Evolutionary conservation across 768 basidiomycete genomes (phyloP), one percentile per base, ranked within the genome.

Genomic region (Podaxis sp.): DNA sequence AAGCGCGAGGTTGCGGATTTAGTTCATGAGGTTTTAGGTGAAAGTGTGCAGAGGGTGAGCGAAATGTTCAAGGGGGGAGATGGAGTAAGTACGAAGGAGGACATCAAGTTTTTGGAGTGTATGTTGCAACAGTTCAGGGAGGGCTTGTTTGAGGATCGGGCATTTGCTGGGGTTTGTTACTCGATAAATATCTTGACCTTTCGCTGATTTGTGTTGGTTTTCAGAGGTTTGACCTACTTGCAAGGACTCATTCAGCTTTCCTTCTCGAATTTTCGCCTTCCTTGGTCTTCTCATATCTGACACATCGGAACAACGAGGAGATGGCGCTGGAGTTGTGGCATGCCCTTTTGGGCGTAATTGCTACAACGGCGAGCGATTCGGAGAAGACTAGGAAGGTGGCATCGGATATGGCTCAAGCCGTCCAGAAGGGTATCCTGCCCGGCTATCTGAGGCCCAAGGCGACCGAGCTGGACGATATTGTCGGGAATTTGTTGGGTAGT

Each of bases 121-220:
- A 72, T 88, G 37, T 66, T 90, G 46, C 76, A 80, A 10, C 75
- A 78, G 4, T 89, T 90, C 64, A 82, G 82, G 2, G 71, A 77
- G 6, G 72, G 76, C 0, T 67, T 90, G 13, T 87, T 88, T 62
- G 63, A 73, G 1, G 78, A 86, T 44, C 65, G 40, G 4, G 64
- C 69, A 5, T 76, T 86, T 50, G 69, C 82, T 4, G 65, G 76
- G 70, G 87, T 88, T 66, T 48, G 79, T 72, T 24, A n/a, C 61
- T 28, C 15, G 46, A 49, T 50, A n/a, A 8, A 26, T 11, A 17
- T 36, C 37, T 11, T 30, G 11, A 2, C 22, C 22, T 22, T 50
- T 8, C 22, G 33, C 8, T 33, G 12, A 10, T 56, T 40, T 55
- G 4, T 13, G 11, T 30, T 37, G 15, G 24, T 30, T 53, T 38